phyloP scores from a whole-genome alignment of 129 eudicot genomes.

The Tanacetum coccineum region DNA sequence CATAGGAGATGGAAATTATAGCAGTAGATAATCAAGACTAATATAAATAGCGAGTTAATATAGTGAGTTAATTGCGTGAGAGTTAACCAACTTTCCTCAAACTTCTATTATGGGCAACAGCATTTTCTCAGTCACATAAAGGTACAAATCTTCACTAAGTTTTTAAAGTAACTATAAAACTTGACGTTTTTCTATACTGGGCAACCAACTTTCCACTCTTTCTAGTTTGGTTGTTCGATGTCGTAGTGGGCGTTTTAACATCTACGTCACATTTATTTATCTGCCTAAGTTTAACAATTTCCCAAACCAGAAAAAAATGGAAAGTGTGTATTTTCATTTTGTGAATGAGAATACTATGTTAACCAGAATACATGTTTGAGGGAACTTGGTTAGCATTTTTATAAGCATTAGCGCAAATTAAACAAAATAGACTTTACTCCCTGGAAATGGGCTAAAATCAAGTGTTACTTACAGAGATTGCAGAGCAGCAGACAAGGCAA shows the following conservation, averaged over 20 bases:
- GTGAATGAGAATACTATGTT: not conserved
- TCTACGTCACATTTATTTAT: not conserved
- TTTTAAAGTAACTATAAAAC: too few species aligned
- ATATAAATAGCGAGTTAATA: too few species aligned
- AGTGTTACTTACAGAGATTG: constrained; percentile 63
- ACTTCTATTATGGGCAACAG: too few species aligned
- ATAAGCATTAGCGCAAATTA: not conserved
- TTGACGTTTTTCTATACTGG: too few species aligned
- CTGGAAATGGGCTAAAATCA: constrained; percentile 1
- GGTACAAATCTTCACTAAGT: not conserved
- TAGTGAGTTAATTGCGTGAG: too few species aligned
- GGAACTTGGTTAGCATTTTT: not conserved
- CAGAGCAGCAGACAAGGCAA: constrained; percentile 64
- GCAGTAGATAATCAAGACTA: too few species aligned
- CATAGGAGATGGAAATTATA: too few species aligned
- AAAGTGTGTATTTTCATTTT: not conserved
- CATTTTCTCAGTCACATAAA: too few species aligned
- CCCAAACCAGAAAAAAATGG: not conserved
- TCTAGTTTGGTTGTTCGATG: not conserved
- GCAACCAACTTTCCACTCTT: not conserved
- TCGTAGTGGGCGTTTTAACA: constrained; percentile 3
- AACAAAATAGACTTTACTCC: not conserved
- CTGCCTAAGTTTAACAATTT: not conserved
- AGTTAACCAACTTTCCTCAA: too few species aligned
- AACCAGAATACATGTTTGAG: not conserved